phyloP scores from a whole-genome alignment of 495 filamentous ascomycete genomes.

The Cercophora sp. region DNA sequence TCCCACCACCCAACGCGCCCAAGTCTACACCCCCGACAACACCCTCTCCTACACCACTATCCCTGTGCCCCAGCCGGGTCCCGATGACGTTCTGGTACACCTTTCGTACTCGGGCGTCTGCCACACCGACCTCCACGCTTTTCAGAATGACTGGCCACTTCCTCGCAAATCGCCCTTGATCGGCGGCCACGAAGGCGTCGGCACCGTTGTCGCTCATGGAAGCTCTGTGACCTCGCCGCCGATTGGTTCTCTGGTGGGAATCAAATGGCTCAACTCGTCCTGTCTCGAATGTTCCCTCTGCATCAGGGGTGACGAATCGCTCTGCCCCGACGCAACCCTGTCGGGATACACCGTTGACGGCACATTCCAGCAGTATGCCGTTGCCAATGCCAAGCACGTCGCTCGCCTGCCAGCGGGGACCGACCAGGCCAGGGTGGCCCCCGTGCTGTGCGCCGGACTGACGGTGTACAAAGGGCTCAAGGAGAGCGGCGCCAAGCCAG shows the following conservation, averaged over 20 bases:
- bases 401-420: constrained; percentile 70
- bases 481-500: constrained; percentile 68
- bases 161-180: constrained; percentile 72
- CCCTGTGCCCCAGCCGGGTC: constrained; percentile 66
- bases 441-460: constrained; percentile 82
- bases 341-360: constrained; percentile 89
- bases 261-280: constrained; percentile 85
- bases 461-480: constrained; percentile 94
- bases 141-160: constrained; percentile 83
- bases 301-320: constrained; percentile 58
- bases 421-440: constrained; percentile 68
- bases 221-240: constrained; percentile 56
- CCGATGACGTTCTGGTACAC: constrained; percentile 82
- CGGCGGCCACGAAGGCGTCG: constrained; percentile 89
- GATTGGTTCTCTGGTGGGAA: constrained; percentile 74
- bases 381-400: constrained; percentile 75
- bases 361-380: constrained; percentile 83
- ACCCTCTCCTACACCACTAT: constrained; percentile 65
- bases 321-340: constrained; percentile 65
- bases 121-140: constrained; percentile 80
- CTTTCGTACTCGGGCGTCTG: constrained; percentile 88
- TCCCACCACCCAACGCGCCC: neutral
- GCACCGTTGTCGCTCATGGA: constrained; percentile 74
- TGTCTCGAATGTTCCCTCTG: constrained; percentile 78
- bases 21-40: neutral